Evolutionary conservation across 1,284 basidiomycete genomes (phyloP).

Genomic region (Cronartium ribicola): DNA sequence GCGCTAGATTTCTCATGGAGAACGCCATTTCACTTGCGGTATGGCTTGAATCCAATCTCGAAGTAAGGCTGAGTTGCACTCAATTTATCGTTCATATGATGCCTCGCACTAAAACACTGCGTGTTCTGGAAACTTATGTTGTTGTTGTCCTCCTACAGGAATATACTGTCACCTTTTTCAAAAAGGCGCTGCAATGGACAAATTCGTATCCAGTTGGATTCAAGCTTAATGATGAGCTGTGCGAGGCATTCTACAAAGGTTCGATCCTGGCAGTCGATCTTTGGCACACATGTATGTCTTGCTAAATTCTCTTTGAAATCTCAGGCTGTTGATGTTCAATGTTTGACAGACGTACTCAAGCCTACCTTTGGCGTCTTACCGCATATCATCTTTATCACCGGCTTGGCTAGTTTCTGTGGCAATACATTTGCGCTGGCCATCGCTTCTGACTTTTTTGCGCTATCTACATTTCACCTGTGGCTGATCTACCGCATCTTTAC

Average conservation of each 20-base stretch:
- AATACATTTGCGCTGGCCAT: slow-evolving; percentile 67
- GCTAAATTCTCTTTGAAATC: slow-evolving; percentile 43
- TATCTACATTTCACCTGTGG: slow-evolving; percentile 70
- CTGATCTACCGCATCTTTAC: slow-evolving; percentile 67
- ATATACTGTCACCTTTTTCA: slow-evolving; percentile 58
- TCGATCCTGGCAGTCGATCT: slow-evolving; percentile 62
- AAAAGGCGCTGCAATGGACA: slow-evolving; percentile 69
- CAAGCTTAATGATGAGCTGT: slow-evolving; percentile 88
- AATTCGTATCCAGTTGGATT: slow-evolving; percentile 93
- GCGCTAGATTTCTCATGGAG: slow-evolving; percentile 66
- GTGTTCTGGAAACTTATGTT: neutral
- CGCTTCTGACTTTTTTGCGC: slow-evolving; percentile 62
- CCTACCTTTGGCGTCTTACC: slow-evolving; percentile 56
- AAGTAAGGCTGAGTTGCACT: slow-evolving; percentile 46
- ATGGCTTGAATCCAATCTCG: slow-evolving; percentile 42
- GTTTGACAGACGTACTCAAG: slow-evolving; percentile 50
- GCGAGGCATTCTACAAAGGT: slow-evolving; percentile 64
- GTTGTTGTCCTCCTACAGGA: slow-evolving; percentile 49
- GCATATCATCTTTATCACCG: slow-evolving; percentile 57
- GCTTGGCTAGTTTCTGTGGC: slow-evolving; percentile 62
- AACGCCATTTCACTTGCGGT: slow-evolving; percentile 53
- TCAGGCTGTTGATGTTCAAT: neutral
- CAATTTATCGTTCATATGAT: neutral
- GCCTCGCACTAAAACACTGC: neutral
- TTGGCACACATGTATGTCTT: slow-evolving; percentile 62